These are phyloP conservation scores for Cutaneotrichosporon sp. DNA, from an alignment of 1,284 basidiomycete species.

Conservation along the genomic window DNA sequence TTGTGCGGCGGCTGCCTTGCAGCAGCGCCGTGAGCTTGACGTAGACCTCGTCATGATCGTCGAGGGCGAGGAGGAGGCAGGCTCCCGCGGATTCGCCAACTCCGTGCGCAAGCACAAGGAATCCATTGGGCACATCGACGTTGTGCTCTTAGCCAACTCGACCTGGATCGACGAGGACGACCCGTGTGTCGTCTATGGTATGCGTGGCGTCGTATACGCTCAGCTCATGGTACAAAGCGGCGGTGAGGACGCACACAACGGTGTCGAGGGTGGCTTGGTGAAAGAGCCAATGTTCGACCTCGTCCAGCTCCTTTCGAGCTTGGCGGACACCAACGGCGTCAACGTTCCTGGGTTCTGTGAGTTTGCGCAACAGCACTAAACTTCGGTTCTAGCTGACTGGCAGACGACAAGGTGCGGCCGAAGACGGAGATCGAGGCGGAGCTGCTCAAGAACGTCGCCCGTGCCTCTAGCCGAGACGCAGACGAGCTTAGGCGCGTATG, in stretches of 20 bases:
- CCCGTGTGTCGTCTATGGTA: conserved; percentile 94
- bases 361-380: conserved; percentile 36
- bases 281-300: conserved; percentile 91
- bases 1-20: conserved; percentile 78
- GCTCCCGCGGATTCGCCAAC: conserved; percentile 78
- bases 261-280: conserved; percentile 85
- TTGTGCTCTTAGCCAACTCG: conserved; percentile 82
- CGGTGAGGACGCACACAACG: conserved; percentile 54
- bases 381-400: conserved; percentile 2
- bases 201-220: conserved; percentile 77
- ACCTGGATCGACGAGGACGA: conserved; percentile 93
- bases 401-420: conserved; percentile 72
- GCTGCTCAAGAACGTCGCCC: conserved; percentile 67
- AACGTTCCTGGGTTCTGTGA: conserved; percentile 81
- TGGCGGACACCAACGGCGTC: conserved; percentile 65
- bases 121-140: conserved; percentile 77
- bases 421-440: conserved; percentile 66
- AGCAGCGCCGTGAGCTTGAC: conserved; percentile 69
- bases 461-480: conserved; percentile 63
- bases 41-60: conserved; percentile 87
- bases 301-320: conserved; percentile 74
- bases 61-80: conserved; percentile 95
- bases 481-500: conserved; percentile 70
- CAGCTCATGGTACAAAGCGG: conserved; percentile 63
- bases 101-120: conserved; percentile 73